Evolutionary conservation across 331 rosid genomes (phyloP).

Genomic region (Dryas integrifolia): DNA sequence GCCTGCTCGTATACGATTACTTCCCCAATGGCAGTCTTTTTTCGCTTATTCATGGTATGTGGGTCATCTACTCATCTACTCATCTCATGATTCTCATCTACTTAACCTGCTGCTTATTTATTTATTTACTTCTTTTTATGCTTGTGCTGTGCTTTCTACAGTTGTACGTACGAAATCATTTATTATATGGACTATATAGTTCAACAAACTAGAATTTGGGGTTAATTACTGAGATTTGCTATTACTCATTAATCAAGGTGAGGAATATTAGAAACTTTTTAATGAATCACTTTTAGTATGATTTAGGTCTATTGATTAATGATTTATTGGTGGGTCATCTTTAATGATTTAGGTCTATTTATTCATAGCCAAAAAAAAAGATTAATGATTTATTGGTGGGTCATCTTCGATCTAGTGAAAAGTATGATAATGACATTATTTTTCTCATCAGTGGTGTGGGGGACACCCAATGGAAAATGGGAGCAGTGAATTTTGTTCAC

Average conservation of each 20-base stretch:
- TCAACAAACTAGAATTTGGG: not conserved
- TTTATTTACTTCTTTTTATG: not conserved
- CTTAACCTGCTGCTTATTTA: not conserved
- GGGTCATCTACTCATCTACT: too few relatives aligned
- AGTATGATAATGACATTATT: not conserved
- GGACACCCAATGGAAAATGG: not conserved
- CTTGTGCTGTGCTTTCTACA: not conserved
- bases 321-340: not conserved
- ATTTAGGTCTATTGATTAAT: not conserved
- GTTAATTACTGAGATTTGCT: not conserved
- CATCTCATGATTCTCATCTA: not conserved
- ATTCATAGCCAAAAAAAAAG: too few relatives aligned
- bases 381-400: not conserved
- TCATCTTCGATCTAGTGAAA: not conserved
- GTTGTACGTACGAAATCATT: not conserved
- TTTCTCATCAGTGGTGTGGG: slow-evolving; percentile 13
- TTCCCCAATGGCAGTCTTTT: slow-evolving; percentile 97
- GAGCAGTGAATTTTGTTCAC: not conserved
- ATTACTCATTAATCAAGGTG: too few relatives aligned
- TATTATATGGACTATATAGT: not conserved
- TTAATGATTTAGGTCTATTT: not conserved
- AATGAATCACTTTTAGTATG: not conserved
- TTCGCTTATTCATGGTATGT: slow-evolving; percentile 84
- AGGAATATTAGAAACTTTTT: not conserved
- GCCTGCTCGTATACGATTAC: slow-evolving; percentile 81